Evolutionary conservation across 1,139 yeast genomes (phyloP).

Genomic region (Hemisphaericaspora xylofermentans): DNA sequence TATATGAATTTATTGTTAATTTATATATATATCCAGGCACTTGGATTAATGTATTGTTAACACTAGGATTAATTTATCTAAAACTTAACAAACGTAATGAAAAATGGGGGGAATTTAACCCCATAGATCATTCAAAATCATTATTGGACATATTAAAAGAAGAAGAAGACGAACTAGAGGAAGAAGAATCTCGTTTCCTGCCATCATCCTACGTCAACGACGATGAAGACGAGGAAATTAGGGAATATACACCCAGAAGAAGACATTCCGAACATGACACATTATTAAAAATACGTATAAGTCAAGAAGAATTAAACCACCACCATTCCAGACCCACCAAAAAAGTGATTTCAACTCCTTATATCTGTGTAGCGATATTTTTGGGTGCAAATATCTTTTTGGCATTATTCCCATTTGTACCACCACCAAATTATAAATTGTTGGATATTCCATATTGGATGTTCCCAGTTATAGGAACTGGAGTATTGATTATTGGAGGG

Average conservation of each 20-base stretch:
- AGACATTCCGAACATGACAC: constrained; percentile 7
- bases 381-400: constrained; percentile 50
- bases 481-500: constrained; percentile 47
- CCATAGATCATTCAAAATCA: constrained; percentile 7
- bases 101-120: constrained; percentile 31
- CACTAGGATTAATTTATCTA: constrained; percentile 43
- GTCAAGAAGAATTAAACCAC: constrained; percentile 1
- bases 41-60: constrained; percentile 46
- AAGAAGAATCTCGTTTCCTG: constrained; percentile 6
- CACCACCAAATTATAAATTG: constrained; percentile 40
- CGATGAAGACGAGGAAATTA: constrained; percentile 9
- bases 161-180: constrained; percentile 1
- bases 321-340: neutral
- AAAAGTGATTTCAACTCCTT: constrained; percentile 25
- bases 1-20: constrained; percentile 49
- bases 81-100: constrained; percentile 30
- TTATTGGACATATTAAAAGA: constrained; percentile 3
- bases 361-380: constrained; percentile 35
- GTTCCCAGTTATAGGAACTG: constrained; percentile 55
- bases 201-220: too few species aligned
- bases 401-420: constrained; percentile 57
- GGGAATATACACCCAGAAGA: constrained; percentile 9
- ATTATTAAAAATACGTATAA: constrained; percentile 2
- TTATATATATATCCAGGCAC: constrained; percentile 53
- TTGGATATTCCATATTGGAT: constrained; percentile 52